Percentiles rank a stretch among this genome's conserved stretches.
Conservation (phyloP, 768 basidiomycete genomes). For the Termitomyces sp. region DNA sequence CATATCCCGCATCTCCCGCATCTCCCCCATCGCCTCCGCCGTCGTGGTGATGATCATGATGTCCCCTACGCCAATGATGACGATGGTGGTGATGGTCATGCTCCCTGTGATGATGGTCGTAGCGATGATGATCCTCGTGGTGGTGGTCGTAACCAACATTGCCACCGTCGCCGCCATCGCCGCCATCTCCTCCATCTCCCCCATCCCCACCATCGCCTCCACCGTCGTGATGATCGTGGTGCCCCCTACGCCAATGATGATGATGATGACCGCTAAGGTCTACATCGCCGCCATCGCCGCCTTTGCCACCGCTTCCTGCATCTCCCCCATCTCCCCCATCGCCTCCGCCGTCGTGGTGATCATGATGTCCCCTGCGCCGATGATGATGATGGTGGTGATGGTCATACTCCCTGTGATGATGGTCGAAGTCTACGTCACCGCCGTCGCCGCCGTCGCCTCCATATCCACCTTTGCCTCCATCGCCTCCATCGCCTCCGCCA, state of each 20-base stretch:
- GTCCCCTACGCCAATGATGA: neutral
- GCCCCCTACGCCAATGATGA: neutral
- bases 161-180: neutral
- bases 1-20: slow-evolving; percentile 1
- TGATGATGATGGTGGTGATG: neutral
- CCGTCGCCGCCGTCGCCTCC: neutral
- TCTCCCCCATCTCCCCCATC: neutral
- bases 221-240: neutral
- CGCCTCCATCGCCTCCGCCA: neutral
- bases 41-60: neutral
- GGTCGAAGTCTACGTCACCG: no score
- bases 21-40: neutral
- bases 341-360: neutral
- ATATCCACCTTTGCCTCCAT: neutral
- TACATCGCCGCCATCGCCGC: neutral
- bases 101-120: no score
- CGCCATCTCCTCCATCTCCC: neutral
- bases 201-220: neutral
- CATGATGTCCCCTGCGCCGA: no score
- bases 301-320: neutral
- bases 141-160: neutral
- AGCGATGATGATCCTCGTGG: neutral
- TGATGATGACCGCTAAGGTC: neutral
- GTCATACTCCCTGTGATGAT: no score
- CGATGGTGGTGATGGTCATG: neutral